Conservation (phyloP, 2,329 filamentous ascomycete genomes). For the Colletotrichum godetiae region DNA sequence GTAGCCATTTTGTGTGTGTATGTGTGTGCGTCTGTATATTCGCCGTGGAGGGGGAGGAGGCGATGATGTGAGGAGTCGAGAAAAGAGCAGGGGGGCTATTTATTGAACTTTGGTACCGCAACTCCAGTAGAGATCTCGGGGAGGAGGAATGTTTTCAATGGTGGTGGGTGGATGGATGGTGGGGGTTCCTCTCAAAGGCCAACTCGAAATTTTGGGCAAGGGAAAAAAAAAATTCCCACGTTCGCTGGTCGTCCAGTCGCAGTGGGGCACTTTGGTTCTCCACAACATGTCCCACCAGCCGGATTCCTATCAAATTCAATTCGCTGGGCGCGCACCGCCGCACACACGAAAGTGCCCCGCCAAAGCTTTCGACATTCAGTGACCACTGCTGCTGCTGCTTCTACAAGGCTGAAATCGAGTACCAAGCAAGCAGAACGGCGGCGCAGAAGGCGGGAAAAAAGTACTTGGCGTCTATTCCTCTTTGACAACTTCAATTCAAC, state of each 20-base stretch:
- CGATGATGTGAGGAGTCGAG: neutral
- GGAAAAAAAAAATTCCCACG: slow-evolving; percentile 34
- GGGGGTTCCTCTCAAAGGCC: slow-evolving; percentile 31
- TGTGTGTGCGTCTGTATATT: slow-evolving; percentile 10
- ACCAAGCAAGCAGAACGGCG: neutral
- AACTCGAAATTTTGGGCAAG: slow-evolving; percentile 24
- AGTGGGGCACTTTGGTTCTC: neutral
- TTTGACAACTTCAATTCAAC: slow-evolving; percentile 13
- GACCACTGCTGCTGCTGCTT: slow-evolving; percentile 2
- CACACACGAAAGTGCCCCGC: slow-evolving; percentile 28
- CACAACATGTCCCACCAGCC: slow-evolving; percentile 7
- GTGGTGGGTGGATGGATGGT: slow-evolving; percentile 21
- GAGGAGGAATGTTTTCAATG: slow-evolving; percentile 27
- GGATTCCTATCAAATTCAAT: slow-evolving; percentile 28
- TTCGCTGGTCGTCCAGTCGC: slow-evolving; percentile 21
- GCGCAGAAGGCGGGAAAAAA: slow-evolving; percentile 3
- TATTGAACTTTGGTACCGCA: slow-evolving; percentile 11
- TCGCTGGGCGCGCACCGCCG: neutral
- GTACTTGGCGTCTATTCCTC: neutral
- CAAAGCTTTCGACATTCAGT: slow-evolving; percentile 37
- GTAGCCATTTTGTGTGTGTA: slow-evolving; percentile 55
- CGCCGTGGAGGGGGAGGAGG: neutral
- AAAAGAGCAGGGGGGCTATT: neutral
- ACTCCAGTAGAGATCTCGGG: slow-evolving; percentile 21
- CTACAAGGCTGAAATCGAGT: slow-evolving; percentile 31